A percentile compares a stretch with the other conserved stretches of the same genome.
These are phyloP conservation scores for Trametes elegans DNA, from an alignment of 768 basidiomycete species.

Conservation along the genomic window DNA sequence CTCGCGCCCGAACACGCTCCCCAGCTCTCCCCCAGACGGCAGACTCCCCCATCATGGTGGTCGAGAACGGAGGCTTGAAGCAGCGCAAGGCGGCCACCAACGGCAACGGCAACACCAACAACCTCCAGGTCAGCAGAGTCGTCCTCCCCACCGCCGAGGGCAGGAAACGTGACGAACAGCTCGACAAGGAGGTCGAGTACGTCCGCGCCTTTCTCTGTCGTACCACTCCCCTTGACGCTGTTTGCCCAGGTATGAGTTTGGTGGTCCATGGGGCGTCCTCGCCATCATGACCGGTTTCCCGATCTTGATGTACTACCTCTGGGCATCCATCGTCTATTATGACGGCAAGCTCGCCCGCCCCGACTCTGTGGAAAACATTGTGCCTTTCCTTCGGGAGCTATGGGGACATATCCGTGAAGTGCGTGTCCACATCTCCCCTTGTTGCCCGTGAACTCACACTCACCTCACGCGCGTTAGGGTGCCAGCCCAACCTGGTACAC, in stretches of 20 bases:
- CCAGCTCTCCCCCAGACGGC: neutral
- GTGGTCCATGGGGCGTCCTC: conserved; percentile 86
- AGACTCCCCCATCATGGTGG: conserved; percentile 14
- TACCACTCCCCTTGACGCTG: neutral
- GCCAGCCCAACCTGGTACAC: conserved; percentile 89
- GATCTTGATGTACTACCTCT: conserved; percentile 95
- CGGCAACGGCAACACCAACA: conserved; percentile 5
- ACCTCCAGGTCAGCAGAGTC: conserved; percentile 24
- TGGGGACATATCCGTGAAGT: conserved; percentile 84
- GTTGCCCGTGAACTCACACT: neutral
- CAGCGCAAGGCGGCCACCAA: conserved; percentile 14
- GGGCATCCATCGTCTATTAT: conserved; percentile 97
- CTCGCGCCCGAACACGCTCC: neutral
- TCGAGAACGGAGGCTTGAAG: conserved; percentile 14
- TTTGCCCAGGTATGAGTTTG: conserved; percentile 87
- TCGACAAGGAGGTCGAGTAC: conserved; percentile 47
- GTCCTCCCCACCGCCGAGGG: conserved; percentile 61
- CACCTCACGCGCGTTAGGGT: conserved; percentile 53
- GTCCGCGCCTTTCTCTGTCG: conserved; percentile 14
- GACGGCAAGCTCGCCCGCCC: conserved; percentile 80
- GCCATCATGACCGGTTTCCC: conserved; percentile 97
- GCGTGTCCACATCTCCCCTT: conserved; percentile 24
- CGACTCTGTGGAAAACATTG: conserved; percentile 61
- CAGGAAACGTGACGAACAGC: conserved; percentile 64
- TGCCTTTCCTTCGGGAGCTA: conserved; percentile 79